phyloP scores from a whole-genome alignment of 1,284 basidiomycete genomes.

The Boletus mariae region DNA sequence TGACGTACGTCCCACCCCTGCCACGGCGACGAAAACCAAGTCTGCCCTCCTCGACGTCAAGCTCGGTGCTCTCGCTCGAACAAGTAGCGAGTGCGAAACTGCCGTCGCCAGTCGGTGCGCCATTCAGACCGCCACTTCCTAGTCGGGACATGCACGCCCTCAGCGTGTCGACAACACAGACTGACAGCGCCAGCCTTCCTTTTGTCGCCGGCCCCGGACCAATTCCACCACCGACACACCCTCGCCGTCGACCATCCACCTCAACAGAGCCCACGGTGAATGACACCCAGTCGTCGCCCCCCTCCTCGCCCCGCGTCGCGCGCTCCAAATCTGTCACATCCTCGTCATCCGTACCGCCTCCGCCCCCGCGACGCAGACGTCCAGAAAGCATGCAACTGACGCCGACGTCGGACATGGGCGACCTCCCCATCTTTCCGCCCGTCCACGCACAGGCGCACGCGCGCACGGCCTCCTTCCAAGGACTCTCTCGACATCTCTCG shows the following conservation, averaged over 20 bases:
- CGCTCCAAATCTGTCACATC: conserved; percentile 53
- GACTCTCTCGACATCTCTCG: conserved; percentile 40
- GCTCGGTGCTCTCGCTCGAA: conserved; percentile 38
- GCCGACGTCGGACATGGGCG: conserved; percentile 23
- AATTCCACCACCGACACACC: conserved; percentile 52
- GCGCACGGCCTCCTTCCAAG: conserved; percentile 24
- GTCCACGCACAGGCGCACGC: conserved; percentile 12
- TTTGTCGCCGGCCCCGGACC: conserved; percentile 29
- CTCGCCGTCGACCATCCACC: conserved; percentile 44
- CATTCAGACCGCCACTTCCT: conserved; percentile 19
- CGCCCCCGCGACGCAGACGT: conserved; percentile 43
- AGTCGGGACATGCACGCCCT: conserved; percentile 12
- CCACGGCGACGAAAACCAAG: conserved; percentile 26
- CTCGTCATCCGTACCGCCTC: conserved; percentile 43
- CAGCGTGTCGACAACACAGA: conserved; percentile 1
- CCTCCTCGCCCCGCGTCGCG: conserved; percentile 39
- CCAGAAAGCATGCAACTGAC: conserved; percentile 63
- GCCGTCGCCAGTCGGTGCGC: conserved; percentile 4
- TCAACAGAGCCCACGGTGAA: conserved; percentile 19
- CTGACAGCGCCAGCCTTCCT: conserved; percentile 5
- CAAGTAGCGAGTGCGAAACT: conserved; percentile 41
- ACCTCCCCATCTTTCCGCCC: conserved; percentile 5
- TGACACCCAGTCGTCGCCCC: conserved; percentile 29
- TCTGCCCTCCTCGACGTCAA: conserved; percentile 27
- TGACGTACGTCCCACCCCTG: conserved; percentile 26